phyloP scores from a whole-genome alignment of 1,284 basidiomycete genomes.

The Rhodotorula glutinis region DNA sequence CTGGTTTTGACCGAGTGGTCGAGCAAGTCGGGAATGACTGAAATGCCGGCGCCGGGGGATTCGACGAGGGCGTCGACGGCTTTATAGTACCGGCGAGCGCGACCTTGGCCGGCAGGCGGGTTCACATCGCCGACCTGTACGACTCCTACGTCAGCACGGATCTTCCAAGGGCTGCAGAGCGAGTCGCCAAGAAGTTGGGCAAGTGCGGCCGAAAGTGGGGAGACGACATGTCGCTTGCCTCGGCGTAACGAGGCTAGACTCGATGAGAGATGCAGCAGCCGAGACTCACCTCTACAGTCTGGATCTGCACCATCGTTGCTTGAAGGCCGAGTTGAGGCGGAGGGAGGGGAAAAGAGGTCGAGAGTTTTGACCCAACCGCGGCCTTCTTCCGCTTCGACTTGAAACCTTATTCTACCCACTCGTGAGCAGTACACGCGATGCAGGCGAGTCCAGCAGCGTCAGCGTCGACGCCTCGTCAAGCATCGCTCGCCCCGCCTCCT shows the following conservation, averaged over 20 bases:
- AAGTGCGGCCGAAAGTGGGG: not conserved
- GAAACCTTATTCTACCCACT: not conserved
- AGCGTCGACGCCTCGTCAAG: not conserved
- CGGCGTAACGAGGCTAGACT: too few species aligned
- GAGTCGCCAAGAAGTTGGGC: not conserved
- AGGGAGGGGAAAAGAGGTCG: not conserved
- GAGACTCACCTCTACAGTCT: slow-evolving; percentile 12
- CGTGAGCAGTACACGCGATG: not conserved
- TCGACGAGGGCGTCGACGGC: slow-evolving; percentile 6
- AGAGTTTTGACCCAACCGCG: too few species aligned
- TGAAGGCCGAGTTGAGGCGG: not conserved
- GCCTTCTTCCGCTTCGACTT: not conserved
- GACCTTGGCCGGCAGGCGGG: slow-evolving; percentile 11
- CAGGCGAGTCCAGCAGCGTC: not conserved
- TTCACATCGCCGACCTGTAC: slow-evolving; percentile 26
- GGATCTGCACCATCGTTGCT: not conserved
- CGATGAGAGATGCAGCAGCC: too few species aligned
- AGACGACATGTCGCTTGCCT: too few species aligned
- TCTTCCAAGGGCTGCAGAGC: too few species aligned
- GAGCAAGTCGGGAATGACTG: slow-evolving; percentile 33
- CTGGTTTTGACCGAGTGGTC: slow-evolving; percentile 1
- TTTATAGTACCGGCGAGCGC: slow-evolving; percentile 20
- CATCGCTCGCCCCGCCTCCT: not conserved
- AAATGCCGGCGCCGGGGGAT: slow-evolving; percentile 15
- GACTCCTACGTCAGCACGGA: not conserved